Evolutionary conservation across 2,329 filamentous ascomycete genomes (phyloP).

Genomic region (Fusarium aywerte): DNA sequence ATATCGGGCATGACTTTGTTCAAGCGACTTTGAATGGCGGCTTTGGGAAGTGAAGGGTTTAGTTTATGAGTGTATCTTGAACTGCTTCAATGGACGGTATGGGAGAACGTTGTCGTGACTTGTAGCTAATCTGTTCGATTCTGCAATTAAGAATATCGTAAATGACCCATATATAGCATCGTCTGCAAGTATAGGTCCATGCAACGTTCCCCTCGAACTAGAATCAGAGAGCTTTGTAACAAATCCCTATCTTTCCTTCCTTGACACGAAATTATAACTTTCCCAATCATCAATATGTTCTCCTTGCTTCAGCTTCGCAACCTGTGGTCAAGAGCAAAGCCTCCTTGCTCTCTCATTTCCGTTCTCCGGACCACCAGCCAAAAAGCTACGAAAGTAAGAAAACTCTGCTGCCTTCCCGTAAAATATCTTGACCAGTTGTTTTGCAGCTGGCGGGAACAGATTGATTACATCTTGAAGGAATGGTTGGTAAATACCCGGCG

Average conservation of each 20-base stretch:
- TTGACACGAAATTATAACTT: neutral
- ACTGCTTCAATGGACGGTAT: too few species aligned
- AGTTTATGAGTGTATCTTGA: too few species aligned
- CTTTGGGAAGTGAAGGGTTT: neutral
- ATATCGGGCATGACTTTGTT: slow-evolving; percentile 12
- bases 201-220: too few species aligned
- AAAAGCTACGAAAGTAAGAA: neutral
- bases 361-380: neutral
- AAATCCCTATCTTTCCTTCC: accelerated
- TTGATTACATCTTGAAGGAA: neutral
- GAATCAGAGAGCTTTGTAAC: neutral
- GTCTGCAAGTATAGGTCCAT: too few species aligned
- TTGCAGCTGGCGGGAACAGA: neutral
- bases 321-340: neutral
- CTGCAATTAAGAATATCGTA: too few species aligned
- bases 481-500: slow-evolving; percentile 4
- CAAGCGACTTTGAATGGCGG: neutral
- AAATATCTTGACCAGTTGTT: neutral
- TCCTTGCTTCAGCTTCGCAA: neutral
- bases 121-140: neutral
- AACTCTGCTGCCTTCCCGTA: neutral
- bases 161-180: too few species aligned
- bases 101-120: too few species aligned
- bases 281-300: neutral
- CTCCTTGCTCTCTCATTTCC: neutral